These are phyloP conservation scores for Hypericum androsaemum DNA, from an alignment of 345 rosid species.

Conservation along the genomic window DNA sequence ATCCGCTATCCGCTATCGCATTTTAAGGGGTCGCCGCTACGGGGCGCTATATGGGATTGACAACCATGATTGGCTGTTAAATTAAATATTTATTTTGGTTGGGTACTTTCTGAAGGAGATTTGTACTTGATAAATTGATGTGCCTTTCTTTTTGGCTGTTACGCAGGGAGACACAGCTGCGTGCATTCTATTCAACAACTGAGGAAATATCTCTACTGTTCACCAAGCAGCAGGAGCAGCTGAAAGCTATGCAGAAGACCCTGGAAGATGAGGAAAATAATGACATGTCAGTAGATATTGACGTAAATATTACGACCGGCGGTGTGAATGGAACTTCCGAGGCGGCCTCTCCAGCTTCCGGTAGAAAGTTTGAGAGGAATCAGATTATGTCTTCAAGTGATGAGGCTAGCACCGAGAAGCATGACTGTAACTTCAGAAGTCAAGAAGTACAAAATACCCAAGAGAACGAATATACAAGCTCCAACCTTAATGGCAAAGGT, in stretches of 20 bases:
- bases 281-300: constrained; percentile 63
- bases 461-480: constrained; percentile 58
- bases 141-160: constrained; percentile 7
- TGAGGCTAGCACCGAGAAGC: constrained; percentile 79
- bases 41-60: too few relatives aligned
- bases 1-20: too few relatives aligned
- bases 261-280: constrained; percentile 87
- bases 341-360: too few relatives aligned
- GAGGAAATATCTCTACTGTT: constrained; percentile 72
- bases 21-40: too few relatives aligned
- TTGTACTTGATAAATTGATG: background rate
- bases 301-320: constrained; percentile 33
- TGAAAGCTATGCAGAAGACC: constrained; percentile 86
- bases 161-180: constrained; percentile 85
- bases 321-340: constrained; percentile 16
- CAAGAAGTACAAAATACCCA: constrained; percentile 67
- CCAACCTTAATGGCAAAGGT: constrained; percentile 35
- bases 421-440: constrained; percentile 66
- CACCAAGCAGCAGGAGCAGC: constrained; percentile 90
- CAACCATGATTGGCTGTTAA: too few relatives aligned
- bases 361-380: constrained; percentile 24
- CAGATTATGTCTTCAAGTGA: constrained; percentile 43
- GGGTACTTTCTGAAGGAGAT: too few relatives aligned
- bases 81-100: too few relatives aligned
- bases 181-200: constrained; percentile 91